Evolutionary conservation across 257 asterid genomes (phyloP), one percentile per base, ranked within the genome.

Genomic region (Solanum piurae): DNA sequence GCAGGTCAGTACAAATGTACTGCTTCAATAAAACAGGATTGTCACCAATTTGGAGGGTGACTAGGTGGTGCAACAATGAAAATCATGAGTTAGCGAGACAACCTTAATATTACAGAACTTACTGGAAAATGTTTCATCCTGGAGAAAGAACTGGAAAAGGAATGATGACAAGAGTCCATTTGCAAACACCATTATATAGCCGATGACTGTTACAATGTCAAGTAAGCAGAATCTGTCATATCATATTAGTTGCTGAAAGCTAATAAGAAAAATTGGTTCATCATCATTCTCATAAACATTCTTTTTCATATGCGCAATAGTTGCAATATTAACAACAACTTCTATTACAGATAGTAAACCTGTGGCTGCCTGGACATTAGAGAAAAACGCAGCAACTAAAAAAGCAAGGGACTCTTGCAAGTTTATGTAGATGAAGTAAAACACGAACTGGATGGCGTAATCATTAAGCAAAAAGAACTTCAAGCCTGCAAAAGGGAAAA

Each of bases 391-490:
- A 91, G 99, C 98, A 84, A 93, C 97, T 68, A 95, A 95, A 90
- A 97, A 97, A 79, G 99, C 99, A 92, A 94, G 85, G 58, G 97
- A 88, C 83, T 93, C 89, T 94, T 97, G 99, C 97, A 97, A 89
- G 95, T 97, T 97, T 91, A 96, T 92, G 93, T 93, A 97, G 94
- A 97, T 89, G 93, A 96, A 97, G 89, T 93, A 97, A 89, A 97
- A 97, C 85, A 94, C 96, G 74, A 94, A 92, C 91, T 96, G 99
- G 95, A 97, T 96, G 92, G 94, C 91, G 89, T 96, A 96, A 91
- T 92, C 98, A 83, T 97, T 97, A 34, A 94, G 93, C 4, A 94
- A 92, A 94, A 97, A 96, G 93, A 97, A 95, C 86, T 95, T 96
- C 84, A 97, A 89, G 77, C 98, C 99, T 95, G 98, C 72, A 86